These are phyloP conservation scores for Aspergillus melleus DNA, from an alignment of 2,329 filamentous ascomycete species.

Conservation along the genomic window DNA sequence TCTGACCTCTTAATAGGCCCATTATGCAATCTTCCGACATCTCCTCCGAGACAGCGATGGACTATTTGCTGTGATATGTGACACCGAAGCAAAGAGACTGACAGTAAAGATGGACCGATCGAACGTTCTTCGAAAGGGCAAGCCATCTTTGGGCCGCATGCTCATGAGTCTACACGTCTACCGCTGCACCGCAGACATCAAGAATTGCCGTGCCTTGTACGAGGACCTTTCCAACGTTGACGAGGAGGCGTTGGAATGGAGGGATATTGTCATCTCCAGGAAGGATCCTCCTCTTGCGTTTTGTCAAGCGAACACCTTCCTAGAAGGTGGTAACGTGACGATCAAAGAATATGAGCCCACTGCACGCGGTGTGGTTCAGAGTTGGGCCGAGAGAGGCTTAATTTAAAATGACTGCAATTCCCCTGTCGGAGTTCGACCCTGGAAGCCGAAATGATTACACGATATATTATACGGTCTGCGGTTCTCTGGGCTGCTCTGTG, in stretches of 20 bases:
- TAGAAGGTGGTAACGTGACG: slow-evolving; percentile 42
- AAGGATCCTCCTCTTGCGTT: slow-evolving; percentile 57
- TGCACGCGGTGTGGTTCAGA: slow-evolving; percentile 55
- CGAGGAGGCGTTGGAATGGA: slow-evolving; percentile 52
- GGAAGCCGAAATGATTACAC: no score
- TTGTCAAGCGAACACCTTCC: slow-evolving; percentile 62
- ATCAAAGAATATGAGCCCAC: slow-evolving; percentile 60
- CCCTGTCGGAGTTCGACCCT: no score
- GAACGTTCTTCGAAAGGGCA: slow-evolving; percentile 44
- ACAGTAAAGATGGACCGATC: slow-evolving; percentile 8
- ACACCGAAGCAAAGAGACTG: slow-evolving; percentile 33
- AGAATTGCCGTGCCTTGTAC: slow-evolving; percentile 56
- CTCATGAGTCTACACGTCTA: slow-evolving; percentile 62
- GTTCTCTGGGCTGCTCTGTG: no score
- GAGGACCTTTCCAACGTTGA: slow-evolving; percentile 59
- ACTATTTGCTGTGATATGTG: slow-evolving; percentile 53
- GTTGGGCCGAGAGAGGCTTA: slow-evolving; percentile 48
- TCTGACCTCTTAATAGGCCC: slow-evolving; percentile 45
- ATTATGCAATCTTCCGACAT: slow-evolving; percentile 62
- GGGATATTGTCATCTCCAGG: slow-evolving; percentile 57
- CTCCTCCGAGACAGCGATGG: slow-evolving; percentile 56
- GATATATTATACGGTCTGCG: no score
- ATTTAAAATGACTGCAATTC: no score
- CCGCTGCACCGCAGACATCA: slow-evolving; percentile 61
- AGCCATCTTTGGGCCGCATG: slow-evolving; percentile 59